Base-by-base conservation (phyloP, 2,329 filamentous ascomycete species). In the Colletotrichum sp. region DNA sequence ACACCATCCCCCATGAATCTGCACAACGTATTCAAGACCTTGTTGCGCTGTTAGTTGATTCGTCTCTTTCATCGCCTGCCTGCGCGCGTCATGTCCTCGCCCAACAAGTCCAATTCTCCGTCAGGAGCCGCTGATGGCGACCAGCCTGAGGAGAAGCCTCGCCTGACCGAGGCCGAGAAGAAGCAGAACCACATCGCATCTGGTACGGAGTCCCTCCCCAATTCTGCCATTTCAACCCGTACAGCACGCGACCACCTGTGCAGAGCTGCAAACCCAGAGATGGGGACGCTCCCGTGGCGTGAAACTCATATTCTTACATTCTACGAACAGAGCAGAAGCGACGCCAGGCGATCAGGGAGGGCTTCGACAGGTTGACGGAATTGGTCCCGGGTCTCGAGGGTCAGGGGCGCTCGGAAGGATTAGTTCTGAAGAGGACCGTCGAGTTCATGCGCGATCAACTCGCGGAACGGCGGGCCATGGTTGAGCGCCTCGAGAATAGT, bases 301-400 rank as follows among this genome's bases (percentile, higher is more conserved):
- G 13, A 64, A 64, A 43, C 8, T 36, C 62, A 48, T 18, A 22
- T 27, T 66, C 62, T 66, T 18, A 66, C 27, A 8, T 48, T 18
- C 39, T 22, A 60, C 8, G 13, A 48, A 56, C 52, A 87, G 85
- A 88, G 80, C 83, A 88, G 79, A 87, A 89, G 78, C 83, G 87
- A 48, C 82, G 87, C 34, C 83, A 87, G 75, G 94, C 94, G 16
- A 98, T 98, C 78, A 91, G 96, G 62, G 92, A 95, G 74, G 95
- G 94, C 72, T 98, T 97, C 83, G 95, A 98, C 83, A 91, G 93
- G 39, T 89, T 98, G 30, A 94, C 94, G 18, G 91, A 93, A 69
- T 89, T 97, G 36, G 95, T 98, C 1, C 96, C 96, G 0, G 95
- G 94, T 1, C 89, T 97, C 69, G 91, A 95, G 80, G 96, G 96